A percentile compares a stretch with the other conserved stretches of the same genome.
These are phyloP conservation scores for Sarocladiaceae sp. DNA, from an alignment of 2,329 filamentous ascomycete species.

Conservation along the genomic window DNA sequence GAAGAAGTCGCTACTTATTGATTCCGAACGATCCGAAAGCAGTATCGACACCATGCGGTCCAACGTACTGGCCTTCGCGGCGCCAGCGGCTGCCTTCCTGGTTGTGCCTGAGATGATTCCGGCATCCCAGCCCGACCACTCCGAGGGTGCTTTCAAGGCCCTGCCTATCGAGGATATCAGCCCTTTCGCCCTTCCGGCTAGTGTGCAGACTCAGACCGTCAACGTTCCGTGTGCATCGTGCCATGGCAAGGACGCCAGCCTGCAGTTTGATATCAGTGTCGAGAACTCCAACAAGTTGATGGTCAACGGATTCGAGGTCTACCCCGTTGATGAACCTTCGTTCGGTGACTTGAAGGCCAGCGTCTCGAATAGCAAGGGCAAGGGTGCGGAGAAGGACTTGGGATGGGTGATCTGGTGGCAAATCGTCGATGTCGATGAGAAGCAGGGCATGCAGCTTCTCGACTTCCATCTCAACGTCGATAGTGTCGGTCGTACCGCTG, in stretches of 20 bases:
- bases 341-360: conserved; percentile 38
- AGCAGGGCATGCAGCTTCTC: conserved; percentile 48
- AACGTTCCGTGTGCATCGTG: conserved; percentile 52
- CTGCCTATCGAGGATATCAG: conserved; percentile 29
- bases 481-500: conserved; percentile 44
- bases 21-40: not conserved
- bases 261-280: conserved; percentile 53
- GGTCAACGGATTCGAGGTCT: conserved; percentile 59
- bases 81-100: conserved; percentile 43
- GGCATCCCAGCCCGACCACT: conserved; percentile 26
- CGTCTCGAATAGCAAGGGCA: conserved; percentile 36
- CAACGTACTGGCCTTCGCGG: conserved; percentile 27
- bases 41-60: conserved; percentile 26
- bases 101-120: conserved; percentile 43
- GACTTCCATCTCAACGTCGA: conserved; percentile 54
- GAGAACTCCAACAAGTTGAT: conserved; percentile 44
- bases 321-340: conserved; percentile 47
- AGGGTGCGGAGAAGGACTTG: conserved; percentile 33
- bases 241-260: conserved; percentile 37
- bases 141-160: conserved; percentile 37
- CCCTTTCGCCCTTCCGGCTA: conserved; percentile 31
- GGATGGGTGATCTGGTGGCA: conserved; percentile 45
- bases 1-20: not conserved
- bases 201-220: conserved; percentile 33
- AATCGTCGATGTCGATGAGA: conserved; percentile 41